These are phyloP conservation scores for Oryza longistaminata DNA, from an alignment of 176 grass and related monocot species.

Conservation along the genomic window DNA sequence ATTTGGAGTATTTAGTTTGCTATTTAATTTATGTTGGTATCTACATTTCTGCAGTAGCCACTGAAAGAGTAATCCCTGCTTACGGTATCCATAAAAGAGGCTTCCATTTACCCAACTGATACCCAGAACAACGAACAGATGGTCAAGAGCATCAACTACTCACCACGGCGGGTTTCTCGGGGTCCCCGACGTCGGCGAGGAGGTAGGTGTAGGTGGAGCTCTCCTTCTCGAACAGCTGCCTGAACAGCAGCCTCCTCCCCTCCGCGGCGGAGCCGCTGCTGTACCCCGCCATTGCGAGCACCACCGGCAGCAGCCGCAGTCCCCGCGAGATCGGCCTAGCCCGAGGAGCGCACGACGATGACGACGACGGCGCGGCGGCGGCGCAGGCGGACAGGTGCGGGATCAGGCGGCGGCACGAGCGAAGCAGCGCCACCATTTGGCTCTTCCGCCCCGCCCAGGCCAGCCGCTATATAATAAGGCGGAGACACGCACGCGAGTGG, in stretches of 20 bases:
- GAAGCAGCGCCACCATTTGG: constrained; percentile 40
- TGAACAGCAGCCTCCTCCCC: constrained; percentile 65
- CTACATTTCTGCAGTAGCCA: background rate
- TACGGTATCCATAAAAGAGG: background rate
- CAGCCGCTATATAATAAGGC: constrained; percentile 22
- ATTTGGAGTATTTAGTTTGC: background rate
- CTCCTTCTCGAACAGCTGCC: constrained; percentile 98
- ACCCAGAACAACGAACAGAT: background rate
- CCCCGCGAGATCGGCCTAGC: background rate
- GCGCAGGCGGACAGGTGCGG: constrained; percentile 1
- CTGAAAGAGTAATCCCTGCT: background rate
- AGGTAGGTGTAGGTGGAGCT: constrained; percentile 95
- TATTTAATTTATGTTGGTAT: background rate
- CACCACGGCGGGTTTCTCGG: constrained; percentile 89
- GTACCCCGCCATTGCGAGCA: constrained; percentile 60
- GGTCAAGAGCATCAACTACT: constrained; percentile 28
- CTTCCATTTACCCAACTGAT: background rate
- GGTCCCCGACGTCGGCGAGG: constrained; percentile 77
- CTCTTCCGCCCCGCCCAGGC: background rate
- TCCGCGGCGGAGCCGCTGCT: background rate
- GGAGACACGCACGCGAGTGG: background rate
- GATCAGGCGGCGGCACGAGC: constrained; percentile 32
- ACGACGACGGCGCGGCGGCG: background rate
- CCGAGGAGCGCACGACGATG: constrained; percentile 12
- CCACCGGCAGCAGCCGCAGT: background rate